These are phyloP conservation scores for Sporisorium graminicola DNA, from an alignment of 1,284 basidiomycete species.

Conservation along the genomic window DNA sequence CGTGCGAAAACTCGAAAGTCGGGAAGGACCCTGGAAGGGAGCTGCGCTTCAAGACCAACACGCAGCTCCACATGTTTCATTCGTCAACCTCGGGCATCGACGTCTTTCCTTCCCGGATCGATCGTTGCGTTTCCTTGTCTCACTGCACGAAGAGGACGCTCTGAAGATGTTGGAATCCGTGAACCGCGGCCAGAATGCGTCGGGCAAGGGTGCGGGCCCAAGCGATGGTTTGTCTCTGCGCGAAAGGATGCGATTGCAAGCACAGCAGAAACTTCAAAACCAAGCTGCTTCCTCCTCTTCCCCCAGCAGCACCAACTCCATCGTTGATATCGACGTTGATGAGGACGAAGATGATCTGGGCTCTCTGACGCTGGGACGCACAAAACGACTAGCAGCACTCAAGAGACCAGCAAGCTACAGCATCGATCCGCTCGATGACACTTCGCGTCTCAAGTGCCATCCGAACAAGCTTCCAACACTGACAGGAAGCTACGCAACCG, in stretches of 20 bases:
- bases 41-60: conserved; percentile 9
- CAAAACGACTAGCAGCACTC: conserved; percentile 39
- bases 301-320: not conserved
- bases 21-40: conserved; percentile 6
- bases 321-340: not conserved
- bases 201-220: conserved; percentile 4
- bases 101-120: not conserved
- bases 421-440: conserved; percentile 42
- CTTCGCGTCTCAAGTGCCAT: conserved; percentile 26
- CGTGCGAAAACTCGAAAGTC: not conserved
- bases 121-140: not conserved
- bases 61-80: not conserved
- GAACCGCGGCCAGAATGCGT: not conserved
- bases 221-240: conserved; percentile 31
- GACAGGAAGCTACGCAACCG: conserved; percentile 4
- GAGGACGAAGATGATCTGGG: conserved; percentile 34
- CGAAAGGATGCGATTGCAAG: conserved; percentile 37
- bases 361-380: conserved; percentile 24
- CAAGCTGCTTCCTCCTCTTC: conserved; percentile 7
- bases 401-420: conserved; percentile 31
- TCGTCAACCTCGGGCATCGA: not conserved
- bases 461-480: conserved; percentile 19
- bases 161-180: conserved; percentile 1
- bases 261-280: conserved; percentile 34
- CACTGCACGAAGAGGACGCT: not conserved